Conservation (phyloP, 805 yeast genomes). For the Myxozyma melibiosi region DNA sequence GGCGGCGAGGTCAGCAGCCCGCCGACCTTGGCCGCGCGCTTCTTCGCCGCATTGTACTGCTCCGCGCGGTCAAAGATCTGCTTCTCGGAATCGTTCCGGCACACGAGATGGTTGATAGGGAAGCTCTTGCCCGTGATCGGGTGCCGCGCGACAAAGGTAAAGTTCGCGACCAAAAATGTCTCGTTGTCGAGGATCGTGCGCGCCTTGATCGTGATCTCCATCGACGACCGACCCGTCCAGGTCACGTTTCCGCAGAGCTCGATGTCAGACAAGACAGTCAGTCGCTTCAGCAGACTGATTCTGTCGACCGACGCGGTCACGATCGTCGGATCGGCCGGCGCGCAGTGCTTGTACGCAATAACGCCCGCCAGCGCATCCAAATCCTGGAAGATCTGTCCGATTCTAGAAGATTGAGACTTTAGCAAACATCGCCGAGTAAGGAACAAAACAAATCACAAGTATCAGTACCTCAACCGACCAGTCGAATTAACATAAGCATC, state of each 20-base stretch:
- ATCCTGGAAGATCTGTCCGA: slow-evolving; percentile 93
- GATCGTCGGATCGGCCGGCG: slow-evolving; percentile 94
- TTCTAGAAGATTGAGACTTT: slow-evolving; percentile 54
- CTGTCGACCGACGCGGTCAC: slow-evolving; percentile 95
- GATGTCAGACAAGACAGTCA: slow-evolving; percentile 74
- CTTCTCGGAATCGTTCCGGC: slow-evolving; percentile 76
- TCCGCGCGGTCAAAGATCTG: slow-evolving; percentile 85
- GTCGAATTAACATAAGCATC: slow-evolving; percentile 88
- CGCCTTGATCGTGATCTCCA: slow-evolving; percentile 93
- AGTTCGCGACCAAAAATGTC: slow-evolving; percentile 82
- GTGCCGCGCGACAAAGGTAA: slow-evolving; percentile 94
- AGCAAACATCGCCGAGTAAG: not conserved
- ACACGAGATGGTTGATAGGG: slow-evolving; percentile 79
- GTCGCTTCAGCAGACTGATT: slow-evolving; percentile 79
- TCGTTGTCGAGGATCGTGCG: slow-evolving; percentile 71
- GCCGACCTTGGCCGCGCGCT: slow-evolving; percentile 67
- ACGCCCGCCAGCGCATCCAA: slow-evolving; percentile 92
- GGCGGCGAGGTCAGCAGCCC: slow-evolving; percentile 72
- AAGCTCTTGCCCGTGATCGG: slow-evolving; percentile 89
- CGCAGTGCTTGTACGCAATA: slow-evolving; percentile 87
- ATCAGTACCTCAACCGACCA: slow-evolving; percentile 57
- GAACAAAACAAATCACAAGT: not conserved
- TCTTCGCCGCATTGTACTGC: slow-evolving; percentile 83
- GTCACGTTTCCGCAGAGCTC: slow-evolving; percentile 87
- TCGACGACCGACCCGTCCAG: slow-evolving; percentile 93